phyloP scores from a whole-genome alignment of 1,284 basidiomycete genomes.

The Leccinum pallidistipes region DNA sequence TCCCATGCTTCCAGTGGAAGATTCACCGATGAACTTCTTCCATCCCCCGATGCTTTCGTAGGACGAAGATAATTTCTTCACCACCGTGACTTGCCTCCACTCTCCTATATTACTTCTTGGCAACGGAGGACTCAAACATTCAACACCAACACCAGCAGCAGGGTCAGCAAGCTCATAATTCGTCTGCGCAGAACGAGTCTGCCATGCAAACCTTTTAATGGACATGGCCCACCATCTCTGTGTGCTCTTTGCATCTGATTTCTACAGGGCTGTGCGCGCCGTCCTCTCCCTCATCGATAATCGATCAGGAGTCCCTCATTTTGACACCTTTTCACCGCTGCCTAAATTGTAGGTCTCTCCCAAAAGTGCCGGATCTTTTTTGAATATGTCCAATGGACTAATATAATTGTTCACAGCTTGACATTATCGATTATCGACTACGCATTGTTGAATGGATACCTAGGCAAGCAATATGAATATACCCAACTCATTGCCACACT shows the following conservation, averaged over 20 bases:
- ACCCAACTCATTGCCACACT: too few species aligned
- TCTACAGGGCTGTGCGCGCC: slow-evolving; percentile 6
- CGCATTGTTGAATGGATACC: too few species aligned
- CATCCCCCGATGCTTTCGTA: too few species aligned
- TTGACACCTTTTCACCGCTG: not conserved
- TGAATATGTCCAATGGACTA: too few species aligned
- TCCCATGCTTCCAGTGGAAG: slow-evolving; percentile 33
- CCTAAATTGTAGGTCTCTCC: slow-evolving; percentile 20
- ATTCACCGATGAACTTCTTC: too few species aligned
- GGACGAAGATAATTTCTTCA: too few species aligned
- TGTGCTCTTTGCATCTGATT: slow-evolving; percentile 10
- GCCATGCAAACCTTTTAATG: slow-evolving; percentile 31
- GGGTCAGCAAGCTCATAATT: slow-evolving; percentile 35
- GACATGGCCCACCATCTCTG: slow-evolving; percentile 9
- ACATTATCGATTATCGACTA: too few species aligned
- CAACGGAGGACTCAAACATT: slow-evolving; percentile 31
- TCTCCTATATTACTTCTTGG: slow-evolving; percentile 44
- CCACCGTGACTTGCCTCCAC: too few species aligned
- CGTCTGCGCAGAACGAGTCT: slow-evolving; percentile 24
- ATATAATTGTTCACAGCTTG: too few species aligned
- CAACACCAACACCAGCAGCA: slow-evolving; percentile 39
- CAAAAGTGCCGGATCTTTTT: slow-evolving; percentile 3
- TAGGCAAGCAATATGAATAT: too few species aligned
- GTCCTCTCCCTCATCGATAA: not conserved
- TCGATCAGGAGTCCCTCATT: not conserved